Base-by-base conservation (phyloP, 2,329 filamentous ascomycete species). In the Fusarium nanum region DNA sequence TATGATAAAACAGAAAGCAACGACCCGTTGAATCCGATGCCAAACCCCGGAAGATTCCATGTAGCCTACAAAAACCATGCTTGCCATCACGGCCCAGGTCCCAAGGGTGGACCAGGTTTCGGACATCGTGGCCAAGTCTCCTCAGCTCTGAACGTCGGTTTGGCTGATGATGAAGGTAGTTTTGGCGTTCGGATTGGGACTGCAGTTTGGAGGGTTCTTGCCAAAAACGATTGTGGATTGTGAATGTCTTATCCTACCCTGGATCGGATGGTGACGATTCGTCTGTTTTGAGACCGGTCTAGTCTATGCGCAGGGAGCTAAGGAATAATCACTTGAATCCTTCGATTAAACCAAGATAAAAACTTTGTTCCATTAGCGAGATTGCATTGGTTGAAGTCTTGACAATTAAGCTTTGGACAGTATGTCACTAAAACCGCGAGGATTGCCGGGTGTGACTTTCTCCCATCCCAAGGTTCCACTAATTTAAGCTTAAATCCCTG, bases 401-500 rank as follows among this genome's bases (percentile, higher is more conserved):
- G 28, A 30, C 12, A 11, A 13, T n/a, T 37, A n/a, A 12, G 1
- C 34, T 12, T 37, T 12, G 18, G 6, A n/a, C 10, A 4, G 10
- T 12, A n/a, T 37, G 34, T 37, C 34, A 37, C 18, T 6, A 4
- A 4, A 5, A 7, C 14, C 7, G 4, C 0, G 9, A 11, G 3
- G 6, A 6, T 4, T 4, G 16, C 16, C 32, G 2, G 6, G 2
- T 18, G 14, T 23, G 11, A 48, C n/a, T 16, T 13, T 18, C 7
- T 4, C 12, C 12, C 28, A 14, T 23, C 4, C 11, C 16, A 34
- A 7, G 6, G 7, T n/a, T 6, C 30, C 30, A 23, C 48, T 25
- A 50, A 52, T 41, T 53, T 53, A 53, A 53, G 49, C 23, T 53
- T 53, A 53, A 28, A 16, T 22, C 27, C 12, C 16, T 7, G 25